phyloP scores from a whole-genome alignment of 139 green algal genomes.

The Chara braunii region DNA sequence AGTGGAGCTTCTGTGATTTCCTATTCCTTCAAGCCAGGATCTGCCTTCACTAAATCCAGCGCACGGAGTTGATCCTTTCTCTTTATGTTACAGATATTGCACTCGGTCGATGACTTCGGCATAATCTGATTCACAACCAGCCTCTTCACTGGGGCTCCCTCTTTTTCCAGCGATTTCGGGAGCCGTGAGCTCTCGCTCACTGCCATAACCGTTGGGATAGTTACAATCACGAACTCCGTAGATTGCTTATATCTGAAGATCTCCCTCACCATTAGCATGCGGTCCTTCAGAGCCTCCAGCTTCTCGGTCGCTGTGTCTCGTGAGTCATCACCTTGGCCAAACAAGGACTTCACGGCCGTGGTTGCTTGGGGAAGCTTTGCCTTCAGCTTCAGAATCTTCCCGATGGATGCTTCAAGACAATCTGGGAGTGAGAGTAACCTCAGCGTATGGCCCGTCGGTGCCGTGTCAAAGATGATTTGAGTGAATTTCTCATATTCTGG shows the following conservation, averaged over 20 bases:
- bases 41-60: conserved; percentile 59
- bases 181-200: conserved; percentile 76
- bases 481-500: conserved; percentile 88
- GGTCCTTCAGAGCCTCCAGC: conserved; percentile 50
- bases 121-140: conserved; percentile 89
- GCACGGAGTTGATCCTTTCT: conserved; percentile 76
- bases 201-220: conserved; percentile 94
- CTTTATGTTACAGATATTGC: conserved; percentile 39
- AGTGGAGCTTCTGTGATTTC: conserved; percentile 76
- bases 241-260: conserved; percentile 77
- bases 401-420: conserved; percentile 82
- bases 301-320: conserved; percentile 58
- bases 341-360: conserved; percentile 72
- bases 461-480: conserved; percentile 96
- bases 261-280: conserved; percentile 35
- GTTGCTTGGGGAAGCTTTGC: conserved; percentile 21
- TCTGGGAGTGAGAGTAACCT: conserved; percentile 89
- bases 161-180: conserved; percentile 55
- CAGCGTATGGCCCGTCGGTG: conserved; percentile 95
- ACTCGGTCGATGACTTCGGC: conserved; percentile 19
- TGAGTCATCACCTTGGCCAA: conserved; percentile 52
- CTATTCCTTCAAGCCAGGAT: conserved; percentile 63
- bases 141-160: conserved; percentile 72
- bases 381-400: conserved; percentile 50
- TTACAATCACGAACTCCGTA: conserved; percentile 94